Percentiles rank a stretch among this genome's conserved stretches.
Conservation (phyloP, 352 stramenopile species). For the Globisporangium sylvaticum region DNA sequence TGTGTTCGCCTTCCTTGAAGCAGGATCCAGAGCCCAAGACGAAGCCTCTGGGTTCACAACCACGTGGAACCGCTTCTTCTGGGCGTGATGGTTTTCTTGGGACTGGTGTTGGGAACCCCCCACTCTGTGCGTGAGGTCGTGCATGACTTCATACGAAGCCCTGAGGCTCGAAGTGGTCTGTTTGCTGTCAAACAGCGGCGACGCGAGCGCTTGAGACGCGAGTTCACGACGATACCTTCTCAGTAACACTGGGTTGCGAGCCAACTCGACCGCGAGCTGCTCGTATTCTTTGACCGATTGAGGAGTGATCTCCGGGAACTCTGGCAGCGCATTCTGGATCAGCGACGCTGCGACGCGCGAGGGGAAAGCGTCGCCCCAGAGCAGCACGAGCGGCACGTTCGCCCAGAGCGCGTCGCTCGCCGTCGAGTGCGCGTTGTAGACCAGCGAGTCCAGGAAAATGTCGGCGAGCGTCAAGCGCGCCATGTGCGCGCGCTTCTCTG, state of each 20-base stretch:
- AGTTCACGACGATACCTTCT: constrained; percentile 28
- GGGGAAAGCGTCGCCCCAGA: constrained; percentile 72
- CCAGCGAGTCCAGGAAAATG: constrained; percentile 93
- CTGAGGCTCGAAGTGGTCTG: constrained; percentile 66
- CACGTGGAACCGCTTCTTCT: constrained; percentile 28
- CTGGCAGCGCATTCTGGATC: constrained; percentile 32
- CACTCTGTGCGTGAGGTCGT: constrained; percentile 41
- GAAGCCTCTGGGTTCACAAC: constrained; percentile 30
- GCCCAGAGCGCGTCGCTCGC: constrained; percentile 88
- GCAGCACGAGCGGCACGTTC: constrained; percentile 87
- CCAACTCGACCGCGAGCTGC: constrained; percentile 49
- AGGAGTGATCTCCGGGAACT: constrained; percentile 28
- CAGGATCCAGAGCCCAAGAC: not conserved
- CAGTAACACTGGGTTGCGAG: constrained; percentile 19
- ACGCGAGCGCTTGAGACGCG: constrained; percentile 24
- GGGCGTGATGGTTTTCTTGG: not conserved
- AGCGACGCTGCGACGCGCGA: constrained; percentile 68
- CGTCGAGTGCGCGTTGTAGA: constrained; percentile 96
- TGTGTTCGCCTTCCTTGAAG: constrained; percentile 4
- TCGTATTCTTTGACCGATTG: constrained; percentile 74
- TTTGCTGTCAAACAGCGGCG: constrained; percentile 72
- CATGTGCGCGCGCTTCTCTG: constrained; percentile 76
- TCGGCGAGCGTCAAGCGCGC: constrained; percentile 75
- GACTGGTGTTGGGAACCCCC: not conserved
- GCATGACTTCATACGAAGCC: constrained; percentile 53